These are phyloP conservation scores for Hydrangea macrophylla DNA, from an alignment of 148 eudicot species.

Conservation along the genomic window DNA sequence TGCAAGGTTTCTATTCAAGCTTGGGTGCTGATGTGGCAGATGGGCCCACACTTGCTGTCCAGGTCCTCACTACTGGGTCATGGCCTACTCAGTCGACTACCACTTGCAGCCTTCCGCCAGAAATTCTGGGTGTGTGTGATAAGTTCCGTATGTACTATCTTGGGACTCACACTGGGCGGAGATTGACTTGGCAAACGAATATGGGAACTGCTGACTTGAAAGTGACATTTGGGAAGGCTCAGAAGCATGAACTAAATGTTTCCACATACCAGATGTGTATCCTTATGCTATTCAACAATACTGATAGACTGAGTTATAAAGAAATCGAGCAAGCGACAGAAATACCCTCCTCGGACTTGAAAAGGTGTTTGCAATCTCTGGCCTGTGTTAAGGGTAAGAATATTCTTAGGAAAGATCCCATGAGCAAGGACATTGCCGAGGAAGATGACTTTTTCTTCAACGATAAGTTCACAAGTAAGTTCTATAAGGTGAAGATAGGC, in stretches of 20 bases:
- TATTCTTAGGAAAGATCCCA: conserved; percentile 72
- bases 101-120: conserved; percentile 64
- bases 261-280: conserved; percentile 80
- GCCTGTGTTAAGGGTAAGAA: conserved; percentile 71
- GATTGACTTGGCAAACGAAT: conserved; percentile 70
- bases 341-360: conserved; percentile 54
- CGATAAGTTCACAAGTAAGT: conserved; percentile 61
- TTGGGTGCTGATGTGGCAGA: conserved; percentile 50
- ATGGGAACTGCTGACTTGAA: conserved; percentile 69
- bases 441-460: conserved; percentile 53
- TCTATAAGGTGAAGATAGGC: conserved; percentile 76
- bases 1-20: conserved; percentile 58
- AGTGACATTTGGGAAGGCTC: conserved; percentile 62
- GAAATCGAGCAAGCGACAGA: conserved; percentile 72
- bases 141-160: conserved; percentile 63
- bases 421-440: conserved; percentile 68
- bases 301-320: conserved; percentile 52
- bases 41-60: conserved; percentile 51
- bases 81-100: conserved; percentile 63
- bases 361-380: conserved; percentile 64
- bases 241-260: conserved; percentile 68
- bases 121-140: conserved; percentile 56
- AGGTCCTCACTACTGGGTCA: conserved; percentile 66
- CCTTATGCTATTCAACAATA: conserved; percentile 63
- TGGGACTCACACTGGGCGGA: conserved; percentile 67